Evolutionary conservation across 2,329 filamentous ascomycete species (phyloP), one percentile per base, ranked within the genome.

Genomic region (Aspergillus spinulosporus): DNA sequence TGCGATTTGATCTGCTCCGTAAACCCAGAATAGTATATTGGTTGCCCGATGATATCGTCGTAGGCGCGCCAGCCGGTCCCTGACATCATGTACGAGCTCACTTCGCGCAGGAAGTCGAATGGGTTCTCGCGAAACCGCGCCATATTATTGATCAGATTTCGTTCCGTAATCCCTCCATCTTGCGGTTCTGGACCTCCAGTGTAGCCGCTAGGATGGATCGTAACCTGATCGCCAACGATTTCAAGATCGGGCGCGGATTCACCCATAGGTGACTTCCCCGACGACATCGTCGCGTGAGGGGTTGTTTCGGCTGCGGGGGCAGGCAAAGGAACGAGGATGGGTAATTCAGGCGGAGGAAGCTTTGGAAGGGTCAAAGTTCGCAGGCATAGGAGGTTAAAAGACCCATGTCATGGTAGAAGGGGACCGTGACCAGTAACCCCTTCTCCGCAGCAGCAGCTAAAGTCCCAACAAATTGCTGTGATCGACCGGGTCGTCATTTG

Each of bases 51-150:
- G 60, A 92, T 83, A 60, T 88, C 80, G 69, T 97, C 91, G 77
- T 99, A 99, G 58, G 90, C 90, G 59, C 94, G 89, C 94, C 94
- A 99, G 71, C 92, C 93, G 49, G 89, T 88, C 53, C 94, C 94
- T 9, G 91, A 93, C 61, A 97, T 56, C 54, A 57, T 89, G 75
- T 97, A 92, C 34, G 96, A 82, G 46, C 90, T 94, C 34, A 99
- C 88, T 78, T 99, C 94, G 64, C 92, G 90, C 31, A 97, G 84
- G 72, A 97, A 97, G 62, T 92, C 82, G 61, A 88, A 77, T 1
- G 86, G 86, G 53, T 83, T 82, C 55, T 88, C 77, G 56, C 93
- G 87, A 73, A 97, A 97, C 45, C 92, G 88, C 48, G 90, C 89
- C 82, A 94, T 94, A 69, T 92, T 86, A 72, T 88, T 86, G 49